Base-by-base conservation (phyloP, 1,284 basidiomycete species). In the Mrakiaceae sp. region DNA sequence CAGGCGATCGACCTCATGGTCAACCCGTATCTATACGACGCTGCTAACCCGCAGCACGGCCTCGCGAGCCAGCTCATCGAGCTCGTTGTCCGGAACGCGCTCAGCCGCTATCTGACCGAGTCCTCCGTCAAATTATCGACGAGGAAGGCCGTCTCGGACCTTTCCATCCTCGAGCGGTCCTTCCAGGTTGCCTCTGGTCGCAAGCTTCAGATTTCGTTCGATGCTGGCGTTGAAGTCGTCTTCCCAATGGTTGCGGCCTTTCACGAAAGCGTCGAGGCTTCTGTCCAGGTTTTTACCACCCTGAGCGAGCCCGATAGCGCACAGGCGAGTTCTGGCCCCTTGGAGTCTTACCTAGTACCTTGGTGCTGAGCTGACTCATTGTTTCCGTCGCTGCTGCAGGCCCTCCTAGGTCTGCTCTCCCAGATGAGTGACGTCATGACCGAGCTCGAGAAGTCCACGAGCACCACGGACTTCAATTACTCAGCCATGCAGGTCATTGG, bases 401-500 rank as follows among this genome's bases (percentile, higher is more conserved):
- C 63, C 0, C 55, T 68, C 42, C 55, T 56, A 8, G 58, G 12
- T 0, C 57, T 66, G 5, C 44, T 64, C 10, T 64, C 66, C 7
- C 56, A 65, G 46, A 54, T 62, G 12, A 44, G 52, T 1, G 65
- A 66, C 46, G 49, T 66, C 42, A 53, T 63, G 4, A 49, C 40
- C 14, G 57, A 66, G 55, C 61, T 78, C 51, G 74, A 76, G 68
- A 67, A 70, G 9, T 71, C 74, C 63, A 71, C 71, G 47, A 67
- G 68, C 42, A 54, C 58, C 1, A 59, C 69, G 7, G 69, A 70
- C 0, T 76, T 78, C 68, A 77, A 79, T 67, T 79, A 77, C 68
- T 79, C 79, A 8, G 73, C 78, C 0, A 72, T 78, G 9, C 76
- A 76, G 65, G 72, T 79, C 27, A 71, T 81, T 5, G 74, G 75